Percentiles rank a stretch among this genome's conserved stretches.
Evolutionary conservation across 2,329 filamentous ascomycete species (phyloP).

Genomic region (Calonectria pauciramosa): DNA sequence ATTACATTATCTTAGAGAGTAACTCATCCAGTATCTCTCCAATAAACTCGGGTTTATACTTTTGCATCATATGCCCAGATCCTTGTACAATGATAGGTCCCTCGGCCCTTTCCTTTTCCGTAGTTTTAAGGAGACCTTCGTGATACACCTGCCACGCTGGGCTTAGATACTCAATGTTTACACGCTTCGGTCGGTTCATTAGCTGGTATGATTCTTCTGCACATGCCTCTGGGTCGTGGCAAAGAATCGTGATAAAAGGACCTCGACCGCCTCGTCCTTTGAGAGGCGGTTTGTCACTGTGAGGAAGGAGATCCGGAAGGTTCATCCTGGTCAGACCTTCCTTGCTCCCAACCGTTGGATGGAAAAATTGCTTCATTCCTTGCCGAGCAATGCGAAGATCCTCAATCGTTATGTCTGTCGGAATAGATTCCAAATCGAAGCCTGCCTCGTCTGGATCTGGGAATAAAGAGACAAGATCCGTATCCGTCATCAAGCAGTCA

Average conservation of each 20-base stretch:
- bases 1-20: slow-evolving; percentile 9
- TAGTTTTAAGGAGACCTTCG: slow-evolving; percentile 61
- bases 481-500: slow-evolving; percentile 70
- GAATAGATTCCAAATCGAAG: slow-evolving; percentile 55
- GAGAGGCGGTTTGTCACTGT: slow-evolving; percentile 30
- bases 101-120: slow-evolving; percentile 53
- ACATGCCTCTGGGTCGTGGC: slow-evolving; percentile 41
- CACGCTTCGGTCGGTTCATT: slow-evolving; percentile 50
- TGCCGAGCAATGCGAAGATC: slow-evolving; percentile 26
- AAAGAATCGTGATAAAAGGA: slow-evolving; percentile 38
- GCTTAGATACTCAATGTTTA: slow-evolving; percentile 61
- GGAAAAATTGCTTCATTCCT: slow-evolving; percentile 32
- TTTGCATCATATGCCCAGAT: slow-evolving; percentile 58
- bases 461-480: slow-evolving; percentile 67
- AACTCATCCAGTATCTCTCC: slow-evolving; percentile 35
- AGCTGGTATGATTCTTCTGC: slow-evolving; percentile 21
- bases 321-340: slow-evolving; percentile 41
- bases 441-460: slow-evolving; percentile 64
- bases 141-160: slow-evolving; percentile 69
- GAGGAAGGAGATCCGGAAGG: slow-evolving; percentile 33
- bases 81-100: slow-evolving; percentile 34
- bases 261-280: background rate
- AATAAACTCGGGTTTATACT: slow-evolving; percentile 64
- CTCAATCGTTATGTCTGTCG: slow-evolving; percentile 18
- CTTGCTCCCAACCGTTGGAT: slow-evolving; percentile 35